These are phyloP conservation scores for Achlya hypogyna DNA, from an alignment of 352 stramenopile genomes.

Conservation along the genomic window DNA sequence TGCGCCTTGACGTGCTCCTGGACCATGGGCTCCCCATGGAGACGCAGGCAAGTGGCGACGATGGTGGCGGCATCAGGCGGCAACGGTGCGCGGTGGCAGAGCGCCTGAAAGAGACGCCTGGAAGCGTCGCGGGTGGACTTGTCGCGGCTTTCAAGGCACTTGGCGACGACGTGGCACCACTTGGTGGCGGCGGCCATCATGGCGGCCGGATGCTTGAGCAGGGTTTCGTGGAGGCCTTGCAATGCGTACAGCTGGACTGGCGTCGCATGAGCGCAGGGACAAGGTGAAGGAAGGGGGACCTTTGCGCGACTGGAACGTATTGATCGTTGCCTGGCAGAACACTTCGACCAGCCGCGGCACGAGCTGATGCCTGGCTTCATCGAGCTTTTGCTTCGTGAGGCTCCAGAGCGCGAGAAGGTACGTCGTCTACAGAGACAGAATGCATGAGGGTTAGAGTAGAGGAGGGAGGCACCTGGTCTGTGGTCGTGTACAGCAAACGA, in stretches of 20 bases:
- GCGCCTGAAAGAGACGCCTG: conserved; percentile 3
- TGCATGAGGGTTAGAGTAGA: too few relatives aligned
- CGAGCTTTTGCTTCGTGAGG: conserved; percentile 16
- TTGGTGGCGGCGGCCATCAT: neutral
- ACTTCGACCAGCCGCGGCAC: conserved; percentile 13
- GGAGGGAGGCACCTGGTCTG: conserved; percentile 17
- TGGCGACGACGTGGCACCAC: conserved; percentile 19
- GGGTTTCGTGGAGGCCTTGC: neutral
- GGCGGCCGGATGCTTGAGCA: neutral
- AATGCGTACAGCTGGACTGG: conserved; percentile 16
- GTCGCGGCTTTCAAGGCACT: conserved; percentile 6
- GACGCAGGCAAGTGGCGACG: neutral
- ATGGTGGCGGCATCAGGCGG: neutral
- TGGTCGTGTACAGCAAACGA: conserved; percentile 6
- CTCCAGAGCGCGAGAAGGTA: conserved; percentile 12
- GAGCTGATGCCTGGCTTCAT: conserved; percentile 4
- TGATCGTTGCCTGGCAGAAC: conserved; percentile 10
- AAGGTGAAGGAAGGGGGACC: neutral
- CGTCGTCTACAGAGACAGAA: conserved; percentile 19
- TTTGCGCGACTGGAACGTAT: conserved; percentile 15
- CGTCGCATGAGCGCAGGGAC: neutral
- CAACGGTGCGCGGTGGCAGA: neutral
- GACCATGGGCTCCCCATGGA: neutral
- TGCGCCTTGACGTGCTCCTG: neutral
- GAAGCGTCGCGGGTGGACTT: conserved; percentile 5